Base-by-base conservation (phyloP, 257 asterid species). In the Ophiorrhiza pumila region DNA sequence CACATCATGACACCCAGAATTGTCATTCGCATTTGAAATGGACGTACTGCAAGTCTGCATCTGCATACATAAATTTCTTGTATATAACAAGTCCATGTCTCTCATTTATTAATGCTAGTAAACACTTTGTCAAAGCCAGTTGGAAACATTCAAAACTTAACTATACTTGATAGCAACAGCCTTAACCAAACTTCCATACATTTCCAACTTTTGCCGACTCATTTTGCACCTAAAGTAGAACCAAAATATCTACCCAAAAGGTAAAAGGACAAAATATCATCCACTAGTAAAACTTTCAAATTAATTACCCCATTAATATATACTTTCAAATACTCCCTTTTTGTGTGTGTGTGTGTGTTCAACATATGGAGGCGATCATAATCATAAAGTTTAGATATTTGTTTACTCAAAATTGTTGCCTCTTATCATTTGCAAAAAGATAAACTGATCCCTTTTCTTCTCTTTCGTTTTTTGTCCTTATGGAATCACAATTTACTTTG, bases 191-290 rank as follows among this genome's bases (percentile, higher is more conserved):
- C n/a, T 45, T 59, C 74, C 43, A 32, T 59, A 59, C 37, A 0
- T 27, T 61, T 60, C 22, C 68, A 47, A 31, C 20, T 60, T 60
- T 42, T 59, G 76, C 60, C 35, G 76, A 59, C 69, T 59, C 15
- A 20, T 46, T 60, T 43, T 25, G 34, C 34, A 46, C 8, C 35
- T 32, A 62, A 47, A 35, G 41, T 61, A 22, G 18, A n/a, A 0
- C 8, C 14, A 12, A 14, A 59, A 59, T 59, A 14, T 13, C 15
- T 32, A 13, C 41, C 65, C 12, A 57, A 59, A n/a, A 31, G 23
- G 13, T 14, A 14, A 59, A 32, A 2, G 3, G 27, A 27, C 41
- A 59, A 15, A 59, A 59, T 59, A 59, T 59, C 64, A 29, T 4
- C 34, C 41, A 29, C 32, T 29, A 22, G 8, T 29, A 1, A 6